Conservation (phyloP, 495 filamentous ascomycete species). For the Aspergillus carlsbadensis region DNA sequence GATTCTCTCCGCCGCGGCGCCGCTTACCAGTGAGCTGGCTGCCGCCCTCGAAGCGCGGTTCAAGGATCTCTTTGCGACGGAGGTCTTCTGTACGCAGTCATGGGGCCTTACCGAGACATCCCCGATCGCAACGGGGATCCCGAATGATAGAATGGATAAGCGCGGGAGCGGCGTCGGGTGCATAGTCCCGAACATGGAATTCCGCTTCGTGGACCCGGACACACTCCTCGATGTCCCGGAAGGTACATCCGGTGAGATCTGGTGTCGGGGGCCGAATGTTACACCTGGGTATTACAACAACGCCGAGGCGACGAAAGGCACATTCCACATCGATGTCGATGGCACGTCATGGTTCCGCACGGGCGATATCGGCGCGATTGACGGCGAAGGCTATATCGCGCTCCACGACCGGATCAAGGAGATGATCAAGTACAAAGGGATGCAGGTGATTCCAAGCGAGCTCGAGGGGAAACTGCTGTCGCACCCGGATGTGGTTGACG, state of each 20-base stretch:
- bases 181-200: not conserved
- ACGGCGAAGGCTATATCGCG: not conserved
- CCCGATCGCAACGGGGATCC: not conserved
- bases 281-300: not conserved
- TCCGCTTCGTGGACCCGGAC: no score
- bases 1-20: constrained; percentile 3
- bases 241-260: not conserved
- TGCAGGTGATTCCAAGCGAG: constrained; percentile 4
- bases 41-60: not conserved
- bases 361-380: not conserved
- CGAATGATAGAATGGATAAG: constrained; percentile 1
- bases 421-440: constrained; percentile 5
- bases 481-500: constrained; percentile 1
- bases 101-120: constrained; percentile 3
- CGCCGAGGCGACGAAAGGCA: not conserved
- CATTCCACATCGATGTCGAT: no score
- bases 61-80: not conserved
- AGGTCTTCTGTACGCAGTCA: not conserved
- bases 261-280: constrained; percentile 4
- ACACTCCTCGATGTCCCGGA: no score
- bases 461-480: not conserved
- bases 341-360: no score
- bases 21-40: not conserved
- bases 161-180: not conserved
- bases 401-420: constrained; percentile 4